Evolutionary conservation across 2,329 filamentous ascomycete species (phyloP), one percentile per base, ranked within the genome.

Genomic region (Neofusicoccum sp.): DNA sequence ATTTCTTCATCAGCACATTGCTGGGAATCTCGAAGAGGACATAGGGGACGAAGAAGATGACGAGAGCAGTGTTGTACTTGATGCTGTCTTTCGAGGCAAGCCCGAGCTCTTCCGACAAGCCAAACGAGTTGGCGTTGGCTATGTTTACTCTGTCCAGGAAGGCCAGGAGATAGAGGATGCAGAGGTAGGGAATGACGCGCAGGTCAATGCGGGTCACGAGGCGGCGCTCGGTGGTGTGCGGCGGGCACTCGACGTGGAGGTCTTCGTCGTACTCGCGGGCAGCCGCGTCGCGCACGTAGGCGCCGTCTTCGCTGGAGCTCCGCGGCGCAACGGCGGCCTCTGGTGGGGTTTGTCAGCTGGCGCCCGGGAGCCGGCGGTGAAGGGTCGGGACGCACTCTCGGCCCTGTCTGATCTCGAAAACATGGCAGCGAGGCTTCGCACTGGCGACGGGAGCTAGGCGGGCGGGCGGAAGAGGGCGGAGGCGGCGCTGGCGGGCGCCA

Each of bases 1-100:
- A 76, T 61, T 79, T 79, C 71, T 84, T 84, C 52, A 84, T 73
- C 2, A 84, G 66, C 16, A 84, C 72, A 61, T 85, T 85, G 31
- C 78, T 80, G 0, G 83, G 83, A 28, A 85, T 83, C 64, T 85
- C 82, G 64, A 83, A 80, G 2, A 84, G 70, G n/a, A 84, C 75
- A 61, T 84, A 83, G 0, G 80, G 79, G 6, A 84, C 80, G 70
- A 84, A 84, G 74, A 85, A 84, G 66, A 84, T 82, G 65, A 84
- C 80, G 5, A 85, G 71, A 0, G 82, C 81, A 2, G 71, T 78
- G 64, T 84, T 85, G 70, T 81, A 83, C 63, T 80, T 72, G 65
- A 80, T 75, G 43, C 74, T 73, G 7, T 74, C 28, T 8, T 33
- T 44, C 4, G 43, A 72, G 4, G 67, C 65, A 0, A 85, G 74